These are phyloP conservation scores for Fusarium sp. DNA, from an alignment of 2,329 filamentous ascomycete genomes.

Conservation along the genomic window DNA sequence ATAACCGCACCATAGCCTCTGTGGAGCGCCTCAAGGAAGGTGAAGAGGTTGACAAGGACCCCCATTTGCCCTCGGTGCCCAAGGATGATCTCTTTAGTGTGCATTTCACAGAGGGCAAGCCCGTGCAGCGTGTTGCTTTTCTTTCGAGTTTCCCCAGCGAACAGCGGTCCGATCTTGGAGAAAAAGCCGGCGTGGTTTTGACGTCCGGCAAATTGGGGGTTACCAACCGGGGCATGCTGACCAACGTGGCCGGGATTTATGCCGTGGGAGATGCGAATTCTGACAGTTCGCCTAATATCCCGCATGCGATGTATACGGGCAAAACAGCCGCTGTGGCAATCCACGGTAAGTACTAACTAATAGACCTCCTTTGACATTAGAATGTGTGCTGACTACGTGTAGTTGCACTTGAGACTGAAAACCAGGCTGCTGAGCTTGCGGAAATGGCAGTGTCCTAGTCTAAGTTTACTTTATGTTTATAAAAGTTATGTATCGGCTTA, in stretches of 20 bases:
- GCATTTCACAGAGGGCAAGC: constrained; percentile 57
- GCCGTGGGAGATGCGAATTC: constrained; percentile 69
- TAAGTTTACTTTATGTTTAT: not conserved
- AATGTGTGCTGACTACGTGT: not conserved
- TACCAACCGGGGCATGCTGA: constrained; percentile 55
- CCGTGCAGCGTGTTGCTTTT: constrained; percentile 60
- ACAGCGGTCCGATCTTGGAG: constrained; percentile 59
- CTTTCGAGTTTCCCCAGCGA: constrained; percentile 58
- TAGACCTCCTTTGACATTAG: not conserved
- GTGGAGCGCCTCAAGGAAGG: constrained; percentile 59
- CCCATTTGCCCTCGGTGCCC: constrained; percentile 53
- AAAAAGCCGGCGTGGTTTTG: constrained; percentile 58
- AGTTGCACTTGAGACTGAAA: constrained; percentile 56
- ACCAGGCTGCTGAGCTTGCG: constrained; percentile 47
- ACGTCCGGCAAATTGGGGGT: constrained; percentile 55
- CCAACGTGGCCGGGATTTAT: constrained; percentile 64
- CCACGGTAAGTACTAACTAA: constrained; percentile 59
- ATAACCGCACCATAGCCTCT: constrained; percentile 63
- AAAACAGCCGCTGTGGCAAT: constrained; percentile 66
- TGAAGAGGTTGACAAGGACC: constrained; percentile 48
- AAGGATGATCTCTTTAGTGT: constrained; percentile 67
- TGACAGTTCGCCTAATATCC: constrained; percentile 68
- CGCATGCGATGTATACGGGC: constrained; percentile 67
- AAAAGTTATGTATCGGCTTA: not conserved
- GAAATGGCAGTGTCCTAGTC: not conserved